Evolutionary conservation across 192 early-diverging fungal genomes (phyloP).

Genomic region (Coemansia sp.): DNA sequence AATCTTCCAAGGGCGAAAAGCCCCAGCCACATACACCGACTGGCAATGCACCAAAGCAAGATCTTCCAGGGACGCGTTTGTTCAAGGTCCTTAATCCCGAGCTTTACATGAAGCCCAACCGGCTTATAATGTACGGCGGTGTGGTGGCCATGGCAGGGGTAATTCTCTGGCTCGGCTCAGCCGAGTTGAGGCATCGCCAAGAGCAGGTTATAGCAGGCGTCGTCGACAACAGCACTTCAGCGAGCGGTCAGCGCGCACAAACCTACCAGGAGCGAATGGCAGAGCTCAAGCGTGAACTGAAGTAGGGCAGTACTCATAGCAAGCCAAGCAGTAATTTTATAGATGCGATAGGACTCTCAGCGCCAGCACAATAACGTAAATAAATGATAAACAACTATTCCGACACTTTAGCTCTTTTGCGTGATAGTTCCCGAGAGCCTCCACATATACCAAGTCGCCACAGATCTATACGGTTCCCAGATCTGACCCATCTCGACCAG

Average conservation of each 20-base stretch:
- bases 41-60: slow-evolving; percentile 18
- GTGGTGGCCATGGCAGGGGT: slow-evolving; percentile 31
- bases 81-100: slow-evolving; percentile 53
- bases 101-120: slow-evolving; percentile 53
- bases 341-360: too few relatives aligned
- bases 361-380: not conserved
- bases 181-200: slow-evolving; percentile 32
- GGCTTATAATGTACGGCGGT: slow-evolving; percentile 46
- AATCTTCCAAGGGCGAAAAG: not conserved
- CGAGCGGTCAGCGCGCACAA: slow-evolving; percentile 5
- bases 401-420: slow-evolving; percentile 20
- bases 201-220: slow-evolving; percentile 6
- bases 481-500: slow-evolving; percentile 56
- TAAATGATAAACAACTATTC: slow-evolving; percentile 9
- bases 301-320: not conserved
- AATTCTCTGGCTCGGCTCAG: slow-evolving; percentile 42
- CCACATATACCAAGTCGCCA: slow-evolving; percentile 74
- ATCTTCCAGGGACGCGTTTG: slow-evolving; percentile 41
- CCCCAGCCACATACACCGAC: not conserved
- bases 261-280: slow-evolving; percentile 51
- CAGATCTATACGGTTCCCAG: slow-evolving; percentile 67
- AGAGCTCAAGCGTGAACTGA: slow-evolving; percentile 28
- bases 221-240: not conserved
- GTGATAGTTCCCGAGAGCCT: slow-evolving; percentile 42
- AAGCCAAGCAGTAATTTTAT: too few relatives aligned